Evolutionary conservation across 345 rosid species (phyloP).

Genomic region (Litchi chinensis): DNA sequence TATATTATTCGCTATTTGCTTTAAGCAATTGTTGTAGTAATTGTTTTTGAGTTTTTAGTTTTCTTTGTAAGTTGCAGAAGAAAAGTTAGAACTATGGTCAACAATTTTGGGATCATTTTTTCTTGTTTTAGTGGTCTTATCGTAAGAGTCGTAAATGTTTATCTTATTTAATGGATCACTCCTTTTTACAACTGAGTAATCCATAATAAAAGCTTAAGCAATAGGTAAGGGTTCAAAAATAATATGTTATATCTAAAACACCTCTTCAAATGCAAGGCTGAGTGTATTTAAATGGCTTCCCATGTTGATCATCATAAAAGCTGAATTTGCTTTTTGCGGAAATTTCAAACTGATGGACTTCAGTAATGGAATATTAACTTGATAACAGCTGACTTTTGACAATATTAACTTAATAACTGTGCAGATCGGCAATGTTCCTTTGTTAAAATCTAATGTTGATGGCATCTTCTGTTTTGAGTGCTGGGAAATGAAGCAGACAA

Average conservation of each 20-base stretch:
- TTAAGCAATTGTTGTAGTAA: not conserved
- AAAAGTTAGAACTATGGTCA: not conserved
- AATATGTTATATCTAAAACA: not conserved
- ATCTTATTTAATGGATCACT: not conserved
- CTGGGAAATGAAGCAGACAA: too few species aligned
- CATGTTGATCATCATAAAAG: not conserved
- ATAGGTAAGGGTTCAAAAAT: not conserved
- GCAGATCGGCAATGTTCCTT: too few species aligned
- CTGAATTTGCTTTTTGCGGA: not conserved
- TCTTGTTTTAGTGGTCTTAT: not conserved
- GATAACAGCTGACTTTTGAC: not conserved
- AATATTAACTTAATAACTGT: too few species aligned
- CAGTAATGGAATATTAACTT: not conserved
- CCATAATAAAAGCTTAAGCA: not conserved
- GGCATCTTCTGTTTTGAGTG: too few species aligned
- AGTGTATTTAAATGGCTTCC: not conserved
- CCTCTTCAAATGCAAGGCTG: not conserved
- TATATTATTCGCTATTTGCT: not conserved
- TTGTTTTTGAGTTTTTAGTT: not conserved
- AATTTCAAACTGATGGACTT: not conserved
- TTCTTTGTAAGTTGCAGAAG: not conserved
- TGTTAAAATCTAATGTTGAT: too few species aligned
- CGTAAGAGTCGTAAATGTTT: not conserved
- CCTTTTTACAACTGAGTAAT: not conserved
- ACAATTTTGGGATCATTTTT: not conserved